A percentile compares a stretch with the other conserved stretches of the same genome.
These are phyloP conservation scores for Escallonia rubra DNA, from an alignment of 129 eudicot species.

Conservation along the genomic window DNA sequence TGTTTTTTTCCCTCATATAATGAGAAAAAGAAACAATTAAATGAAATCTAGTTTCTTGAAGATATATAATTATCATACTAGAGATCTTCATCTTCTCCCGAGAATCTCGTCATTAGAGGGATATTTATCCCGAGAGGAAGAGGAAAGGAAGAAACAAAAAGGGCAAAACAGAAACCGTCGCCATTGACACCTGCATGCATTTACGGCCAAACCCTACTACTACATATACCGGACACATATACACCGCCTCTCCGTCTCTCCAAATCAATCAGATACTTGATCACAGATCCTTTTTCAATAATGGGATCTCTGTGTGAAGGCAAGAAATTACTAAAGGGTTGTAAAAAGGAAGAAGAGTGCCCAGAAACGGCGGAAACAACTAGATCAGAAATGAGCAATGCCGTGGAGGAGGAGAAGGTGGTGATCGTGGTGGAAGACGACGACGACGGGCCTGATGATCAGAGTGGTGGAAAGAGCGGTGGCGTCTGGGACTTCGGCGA, in stretches of 20 bases:
- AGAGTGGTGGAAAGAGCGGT: too few species aligned
- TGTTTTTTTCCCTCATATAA: background rate
- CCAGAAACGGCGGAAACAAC: background rate
- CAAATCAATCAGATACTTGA: background rate
- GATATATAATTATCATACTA: too few species aligned
- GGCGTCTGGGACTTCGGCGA: too few species aligned
- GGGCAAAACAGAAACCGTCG: background rate
- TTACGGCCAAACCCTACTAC: background rate
- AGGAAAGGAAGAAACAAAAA: background rate
- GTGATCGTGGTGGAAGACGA: background rate
- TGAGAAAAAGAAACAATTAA: too few species aligned
- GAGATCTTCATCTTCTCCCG: background rate
- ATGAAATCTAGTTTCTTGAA: background rate
- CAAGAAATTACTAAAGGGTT: too few species aligned
- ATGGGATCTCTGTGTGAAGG: background rate
- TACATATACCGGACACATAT: background rate
- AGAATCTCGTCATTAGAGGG: background rate
- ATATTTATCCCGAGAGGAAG: background rate
- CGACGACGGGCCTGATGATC: background rate
- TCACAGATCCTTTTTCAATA: background rate
- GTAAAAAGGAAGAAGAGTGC: background rate
- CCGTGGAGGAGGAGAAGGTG: background rate
- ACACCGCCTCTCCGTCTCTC: background rate
- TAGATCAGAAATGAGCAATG: background rate
- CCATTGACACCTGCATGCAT: background rate